phyloP scores from a whole-genome alignment of 139 green algal species.

The Axilococcus clingmanii region DNA sequence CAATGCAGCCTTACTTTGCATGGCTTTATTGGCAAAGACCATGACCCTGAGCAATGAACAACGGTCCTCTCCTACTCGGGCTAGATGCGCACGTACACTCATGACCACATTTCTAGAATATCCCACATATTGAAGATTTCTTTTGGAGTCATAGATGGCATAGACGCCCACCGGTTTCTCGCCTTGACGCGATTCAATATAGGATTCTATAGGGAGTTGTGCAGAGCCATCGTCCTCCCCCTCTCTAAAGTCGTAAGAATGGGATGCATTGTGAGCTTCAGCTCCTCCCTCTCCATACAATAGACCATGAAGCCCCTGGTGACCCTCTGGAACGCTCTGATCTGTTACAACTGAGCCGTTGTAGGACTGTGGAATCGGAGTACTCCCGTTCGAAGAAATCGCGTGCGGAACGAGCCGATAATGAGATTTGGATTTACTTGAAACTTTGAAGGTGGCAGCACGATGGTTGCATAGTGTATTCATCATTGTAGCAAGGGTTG shows the following conservation, averaged over 20 bases:
- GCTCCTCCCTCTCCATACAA: constrained; percentile 72
- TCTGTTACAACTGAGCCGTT: constrained; percentile 49
- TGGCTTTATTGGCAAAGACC: constrained; percentile 72
- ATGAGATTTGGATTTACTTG: too few species aligned
- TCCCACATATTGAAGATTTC: constrained; percentile 71
- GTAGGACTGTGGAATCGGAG: too few species aligned
- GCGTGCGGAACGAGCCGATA: too few species aligned
- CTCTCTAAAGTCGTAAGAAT: constrained; percentile 10
- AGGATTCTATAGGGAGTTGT: constrained; percentile 48
- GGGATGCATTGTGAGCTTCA: constrained; percentile 12
- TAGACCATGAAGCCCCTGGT: constrained; percentile 63
- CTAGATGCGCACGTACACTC: constrained; percentile 44
- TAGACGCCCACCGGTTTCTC: constrained; percentile 66
- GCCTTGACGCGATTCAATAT: constrained; percentile 42
- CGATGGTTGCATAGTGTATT: too few species aligned
- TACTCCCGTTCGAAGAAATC: too few species aligned
- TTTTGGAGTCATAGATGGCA: constrained; percentile 56
- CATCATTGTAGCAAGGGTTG: too few species aligned
- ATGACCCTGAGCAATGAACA: constrained; percentile 49
- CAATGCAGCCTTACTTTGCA: constrained; percentile 52
- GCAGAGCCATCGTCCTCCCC: constrained; percentile 69
- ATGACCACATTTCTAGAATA: constrained; percentile 75
- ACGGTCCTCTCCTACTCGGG: constrained; percentile 35
- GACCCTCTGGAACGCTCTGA: constrained; percentile 65
- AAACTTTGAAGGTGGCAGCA: too few species aligned